Base-by-base conservation (phyloP, 2,329 filamentous ascomycete species). In the Botryotinia narcissicola region DNA sequence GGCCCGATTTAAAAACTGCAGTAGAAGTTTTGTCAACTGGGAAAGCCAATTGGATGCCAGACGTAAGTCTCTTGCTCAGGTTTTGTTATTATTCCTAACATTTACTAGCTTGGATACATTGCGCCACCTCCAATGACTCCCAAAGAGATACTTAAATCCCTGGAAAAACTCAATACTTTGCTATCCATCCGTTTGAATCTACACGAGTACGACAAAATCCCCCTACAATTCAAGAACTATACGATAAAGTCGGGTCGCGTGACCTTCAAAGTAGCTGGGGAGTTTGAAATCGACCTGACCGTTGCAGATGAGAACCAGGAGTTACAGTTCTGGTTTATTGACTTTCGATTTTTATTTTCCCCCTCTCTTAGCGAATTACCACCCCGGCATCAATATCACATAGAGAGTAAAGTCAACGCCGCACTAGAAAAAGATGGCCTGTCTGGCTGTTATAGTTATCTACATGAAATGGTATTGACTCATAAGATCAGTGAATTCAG, bases 261-360 rank as follows among this genome's bases (percentile, higher is more conserved):
- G 10, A 98, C 94, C 0, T 99, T 99, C 81, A 88, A 85, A 64
- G 92, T 98, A 1, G 84, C 89, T 4, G 89, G 89, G 71, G 95
- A 98, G 81, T 98, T 98, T 78, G 95, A 98, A 81, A 89, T 98
- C 32, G 96, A 98, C 80, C 87, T 99, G 70, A 95, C 94, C 1
- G 92, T 98, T 75, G 93, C 93, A 29, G 92, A 95, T 77, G 95
- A 98, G 80, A 92, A 96, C 76, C 89, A 91, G 29, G 86, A 90
- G 46, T 92, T 92, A 71, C 95, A 97, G 78, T 97, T 97, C 80
- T 98, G 92, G 86, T 97, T 98, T 80, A 93, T 98, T 75, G 95
- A 98, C 81, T 90, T 98, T 78, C 90, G 95, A 74, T 94, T 97
- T 78, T 84, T 90, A 22, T 99, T 97, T 81, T 86, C 85, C 14